Conservation (phyloP, 2,329 filamentous ascomycete genomes). For the Chaetomium strumarium region DNA sequence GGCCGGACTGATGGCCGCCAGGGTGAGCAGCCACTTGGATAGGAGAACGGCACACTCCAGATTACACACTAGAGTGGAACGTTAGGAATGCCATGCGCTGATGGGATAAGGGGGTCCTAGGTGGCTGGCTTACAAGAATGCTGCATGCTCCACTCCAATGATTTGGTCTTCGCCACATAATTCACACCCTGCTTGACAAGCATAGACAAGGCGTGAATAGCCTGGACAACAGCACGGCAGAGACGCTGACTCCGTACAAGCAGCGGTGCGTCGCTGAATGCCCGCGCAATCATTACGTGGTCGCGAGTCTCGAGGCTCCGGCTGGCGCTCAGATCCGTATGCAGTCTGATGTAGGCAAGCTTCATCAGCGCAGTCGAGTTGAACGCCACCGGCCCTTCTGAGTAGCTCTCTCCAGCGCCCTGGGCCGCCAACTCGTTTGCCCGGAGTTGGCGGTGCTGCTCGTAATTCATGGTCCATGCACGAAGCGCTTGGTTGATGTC, state of each 20-base stretch:
- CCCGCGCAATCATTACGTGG: slow-evolving; percentile 53
- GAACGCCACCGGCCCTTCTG: slow-evolving; percentile 58
- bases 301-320: slow-evolving; percentile 61
- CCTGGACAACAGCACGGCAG: slow-evolving; percentile 60
- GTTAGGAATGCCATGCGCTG: not conserved
- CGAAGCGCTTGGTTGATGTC: slow-evolving; percentile 50
- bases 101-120: not conserved
- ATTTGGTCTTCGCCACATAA: slow-evolving; percentile 56
- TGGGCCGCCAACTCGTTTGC: slow-evolving; percentile 41
- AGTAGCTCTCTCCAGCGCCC: slow-evolving; percentile 43
- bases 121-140: slow-evolving; percentile 52
- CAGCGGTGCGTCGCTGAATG: slow-evolving; percentile 53
- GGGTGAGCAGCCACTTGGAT: slow-evolving; percentile 55
- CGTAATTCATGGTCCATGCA: slow-evolving; percentile 54
- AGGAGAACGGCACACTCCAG: slow-evolving; percentile 57
- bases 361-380: slow-evolving; percentile 58
- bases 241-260: slow-evolving; percentile 55
- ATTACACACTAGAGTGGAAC: slow-evolving; percentile 45
- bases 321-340: slow-evolving; percentile 58
- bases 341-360: slow-evolving; percentile 58
- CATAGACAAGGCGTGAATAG: slow-evolving; percentile 62
- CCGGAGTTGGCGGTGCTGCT: slow-evolving; percentile 48
- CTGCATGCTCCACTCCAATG: slow-evolving; percentile 57
- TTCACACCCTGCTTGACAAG: slow-evolving; percentile 58
- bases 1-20: slow-evolving; percentile 45